Conservation (phyloP, 1,139 yeast genomes). For the Debaryomycetaceae sp. region DNA sequence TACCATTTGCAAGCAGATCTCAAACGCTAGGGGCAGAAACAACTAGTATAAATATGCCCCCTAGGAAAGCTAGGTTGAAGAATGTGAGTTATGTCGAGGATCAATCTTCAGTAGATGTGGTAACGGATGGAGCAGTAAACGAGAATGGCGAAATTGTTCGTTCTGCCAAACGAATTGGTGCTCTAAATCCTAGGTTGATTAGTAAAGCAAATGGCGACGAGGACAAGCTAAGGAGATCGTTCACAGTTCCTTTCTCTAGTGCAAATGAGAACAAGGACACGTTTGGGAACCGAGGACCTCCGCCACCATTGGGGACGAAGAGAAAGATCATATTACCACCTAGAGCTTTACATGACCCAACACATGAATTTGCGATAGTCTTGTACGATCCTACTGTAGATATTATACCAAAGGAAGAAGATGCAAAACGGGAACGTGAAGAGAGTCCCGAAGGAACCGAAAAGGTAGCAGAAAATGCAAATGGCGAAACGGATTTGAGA, state of each 20-base stretch:
- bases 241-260: slow-evolving; percentile 50
- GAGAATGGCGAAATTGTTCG: slow-evolving; percentile 23
- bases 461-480: slow-evolving; percentile 9
- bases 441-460: slow-evolving; percentile 15
- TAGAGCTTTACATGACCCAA: slow-evolving; percentile 88
- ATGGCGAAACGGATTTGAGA: slow-evolving; percentile 13
- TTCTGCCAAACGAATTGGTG: slow-evolving; percentile 39
- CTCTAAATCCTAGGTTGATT: slow-evolving; percentile 45
- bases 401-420: slow-evolving; percentile 42
- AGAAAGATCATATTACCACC: slow-evolving; percentile 72
- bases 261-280: slow-evolving; percentile 23
- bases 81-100: slow-evolving; percentile 24
- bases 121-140: slow-evolving; percentile 13
- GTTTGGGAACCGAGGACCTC: slow-evolving; percentile 37
- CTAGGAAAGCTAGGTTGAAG: slow-evolving; percentile 26
- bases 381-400: slow-evolving; percentile 93
- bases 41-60: slow-evolving; percentile 16
- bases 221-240: slow-evolving; percentile 36
- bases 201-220: slow-evolving; percentile 29
- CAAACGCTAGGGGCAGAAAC: slow-evolving; percentile 10
- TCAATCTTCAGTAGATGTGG: background rate
- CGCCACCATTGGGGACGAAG: slow-evolving; percentile 81
- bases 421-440: slow-evolving; percentile 11
- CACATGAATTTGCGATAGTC: slow-evolving; percentile 90
- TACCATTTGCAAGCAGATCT: slow-evolving; percentile 34